phyloP scores from a whole-genome alignment of 192 early-diverging fungal genomes.

The Backusella australiensis region DNA sequence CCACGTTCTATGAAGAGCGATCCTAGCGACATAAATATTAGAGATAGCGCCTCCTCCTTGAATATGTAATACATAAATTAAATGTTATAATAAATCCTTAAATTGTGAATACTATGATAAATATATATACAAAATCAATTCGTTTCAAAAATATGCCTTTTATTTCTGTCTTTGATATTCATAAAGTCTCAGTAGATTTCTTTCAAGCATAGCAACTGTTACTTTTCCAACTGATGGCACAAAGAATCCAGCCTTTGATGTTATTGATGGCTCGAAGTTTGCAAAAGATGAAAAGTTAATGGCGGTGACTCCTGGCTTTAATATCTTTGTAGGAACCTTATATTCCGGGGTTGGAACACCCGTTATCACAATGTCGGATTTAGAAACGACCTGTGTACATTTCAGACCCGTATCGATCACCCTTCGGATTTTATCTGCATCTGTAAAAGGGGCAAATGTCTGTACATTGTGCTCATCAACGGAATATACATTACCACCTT shows the following conservation, averaged over 20 bases:
- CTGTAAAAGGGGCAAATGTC: conserved; percentile 66
- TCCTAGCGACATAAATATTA: too few species aligned
- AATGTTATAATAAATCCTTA: background rate
- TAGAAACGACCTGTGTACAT: conserved; percentile 74
- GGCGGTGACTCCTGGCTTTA: conserved; percentile 94
- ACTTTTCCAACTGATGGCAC: conserved; percentile 97
- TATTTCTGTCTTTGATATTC: conserved; percentile 55
- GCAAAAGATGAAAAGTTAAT: conserved; percentile 97
- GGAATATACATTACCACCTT: conserved; percentile 95
- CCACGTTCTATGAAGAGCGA: too few species aligned
- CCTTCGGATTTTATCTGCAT: conserved; percentile 59
- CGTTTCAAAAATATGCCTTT: background rate
- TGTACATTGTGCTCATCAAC: conserved; percentile 90
- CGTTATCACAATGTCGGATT: conserved; percentile 97
- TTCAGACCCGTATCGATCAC: conserved; percentile 68
- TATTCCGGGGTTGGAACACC: conserved; percentile 89
- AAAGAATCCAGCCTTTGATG: conserved; percentile 88
- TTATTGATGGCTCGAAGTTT: conserved; percentile 93
- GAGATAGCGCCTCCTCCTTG: too few species aligned
- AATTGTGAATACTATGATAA: background rate
- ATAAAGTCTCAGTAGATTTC: conserved; percentile 88
- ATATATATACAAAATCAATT: background rate
- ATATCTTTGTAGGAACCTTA: conserved; percentile 77
- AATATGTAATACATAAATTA: background rate
- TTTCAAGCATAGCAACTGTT: conserved; percentile 98